These are phyloP conservation scores for Thelephora aurantiotincta DNA, from an alignment of 768 basidiomycete genomes.

Conservation along the genomic window DNA sequence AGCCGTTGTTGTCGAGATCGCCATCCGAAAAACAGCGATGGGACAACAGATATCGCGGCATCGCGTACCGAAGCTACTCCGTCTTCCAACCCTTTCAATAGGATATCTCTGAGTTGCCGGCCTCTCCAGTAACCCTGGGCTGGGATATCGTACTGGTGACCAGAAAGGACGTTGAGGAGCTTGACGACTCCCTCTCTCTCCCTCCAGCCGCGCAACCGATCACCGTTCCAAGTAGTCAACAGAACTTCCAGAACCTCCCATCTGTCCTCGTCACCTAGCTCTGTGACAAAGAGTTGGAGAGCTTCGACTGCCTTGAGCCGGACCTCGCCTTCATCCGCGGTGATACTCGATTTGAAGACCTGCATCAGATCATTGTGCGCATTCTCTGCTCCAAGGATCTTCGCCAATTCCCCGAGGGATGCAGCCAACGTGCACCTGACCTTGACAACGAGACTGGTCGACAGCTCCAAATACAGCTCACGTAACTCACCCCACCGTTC, in stretches of 20 bases:
- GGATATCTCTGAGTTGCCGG: slow-evolving; percentile 30
- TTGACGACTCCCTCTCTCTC: slow-evolving; percentile 60
- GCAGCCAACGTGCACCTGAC: slow-evolving; percentile 77
- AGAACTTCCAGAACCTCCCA: slow-evolving; percentile 30
- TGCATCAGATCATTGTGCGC: slow-evolving; percentile 53
- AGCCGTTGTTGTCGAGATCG: slow-evolving; percentile 3
- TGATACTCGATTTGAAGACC: slow-evolving; percentile 53
- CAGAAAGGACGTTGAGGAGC: slow-evolving; percentile 35
- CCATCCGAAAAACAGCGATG: slow-evolving; percentile 10
- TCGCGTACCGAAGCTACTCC: slow-evolving; percentile 77
- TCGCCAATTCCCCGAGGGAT: slow-evolving; percentile 78
- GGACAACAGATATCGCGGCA: slow-evolving; percentile 42
- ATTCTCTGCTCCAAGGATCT: slow-evolving; percentile 63
- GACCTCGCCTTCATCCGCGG: slow-evolving; percentile 51
- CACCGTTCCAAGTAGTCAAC: slow-evolving; percentile 41
- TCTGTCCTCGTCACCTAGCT: slow-evolving; percentile 33
- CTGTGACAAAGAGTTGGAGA: slow-evolving; percentile 38
- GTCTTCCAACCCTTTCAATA: slow-evolving; percentile 57
- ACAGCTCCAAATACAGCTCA: slow-evolving; percentile 49
- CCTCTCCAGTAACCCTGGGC: slow-evolving; percentile 7
- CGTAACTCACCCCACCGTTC: slow-evolving; percentile 64
- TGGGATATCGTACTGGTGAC: slow-evolving; percentile 26
- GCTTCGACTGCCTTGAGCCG: slow-evolving; percentile 59
- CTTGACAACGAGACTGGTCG: slow-evolving; percentile 41
- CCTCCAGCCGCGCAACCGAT: slow-evolving; percentile 56